Percentiles rank a stretch among this genome's conserved stretches.
These are phyloP conservation scores for Cytospora mali DNA, from an alignment of 2,329 filamentous ascomycete genomes.

Conservation along the genomic window DNA sequence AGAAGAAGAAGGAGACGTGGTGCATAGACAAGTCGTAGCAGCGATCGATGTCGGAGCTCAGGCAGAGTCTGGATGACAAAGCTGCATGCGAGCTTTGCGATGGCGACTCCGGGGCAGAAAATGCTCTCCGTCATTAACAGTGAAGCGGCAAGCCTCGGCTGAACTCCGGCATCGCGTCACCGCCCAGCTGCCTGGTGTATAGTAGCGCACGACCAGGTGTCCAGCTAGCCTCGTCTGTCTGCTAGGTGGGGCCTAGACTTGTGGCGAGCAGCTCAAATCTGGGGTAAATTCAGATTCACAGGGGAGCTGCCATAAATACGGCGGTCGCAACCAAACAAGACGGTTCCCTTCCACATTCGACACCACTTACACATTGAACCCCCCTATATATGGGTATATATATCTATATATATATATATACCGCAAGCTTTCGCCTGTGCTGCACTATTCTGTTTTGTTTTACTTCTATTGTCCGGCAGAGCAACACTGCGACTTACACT, in stretches of 20 bases:
- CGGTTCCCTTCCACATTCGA: not conserved
- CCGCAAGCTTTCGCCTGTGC: not conserved
- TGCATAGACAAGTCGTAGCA: constrained; percentile 1
- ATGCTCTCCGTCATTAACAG: constrained; percentile 19
- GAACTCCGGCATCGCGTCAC: constrained; percentile 5
- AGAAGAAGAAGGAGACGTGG: not conserved
- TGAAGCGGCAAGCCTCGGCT: not conserved
- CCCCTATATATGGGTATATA: too few species aligned
- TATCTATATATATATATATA: too few species aligned
- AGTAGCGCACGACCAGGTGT: not conserved
- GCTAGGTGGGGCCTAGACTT: not conserved
- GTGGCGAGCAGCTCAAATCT: not conserved
- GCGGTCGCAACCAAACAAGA: not conserved
- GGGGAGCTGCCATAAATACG: not conserved
- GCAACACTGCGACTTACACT: not conserved
- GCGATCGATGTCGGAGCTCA: constrained; percentile 19
- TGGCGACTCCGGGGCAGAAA: constrained; percentile 9
- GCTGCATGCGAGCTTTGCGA: constrained; percentile 3
- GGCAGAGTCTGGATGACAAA: constrained; percentile 16
- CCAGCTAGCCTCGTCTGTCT: constrained; percentile 4
- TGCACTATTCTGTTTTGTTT: too few species aligned
- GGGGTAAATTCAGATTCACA: not conserved
- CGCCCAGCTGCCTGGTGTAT: constrained; percentile 3
- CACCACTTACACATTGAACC: not conserved
- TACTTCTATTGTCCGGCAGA: not conserved